These are phyloP conservation scores for Talaromyces sp. DNA, from an alignment of 2,329 filamentous ascomycete genomes.

Conservation along the genomic window DNA sequence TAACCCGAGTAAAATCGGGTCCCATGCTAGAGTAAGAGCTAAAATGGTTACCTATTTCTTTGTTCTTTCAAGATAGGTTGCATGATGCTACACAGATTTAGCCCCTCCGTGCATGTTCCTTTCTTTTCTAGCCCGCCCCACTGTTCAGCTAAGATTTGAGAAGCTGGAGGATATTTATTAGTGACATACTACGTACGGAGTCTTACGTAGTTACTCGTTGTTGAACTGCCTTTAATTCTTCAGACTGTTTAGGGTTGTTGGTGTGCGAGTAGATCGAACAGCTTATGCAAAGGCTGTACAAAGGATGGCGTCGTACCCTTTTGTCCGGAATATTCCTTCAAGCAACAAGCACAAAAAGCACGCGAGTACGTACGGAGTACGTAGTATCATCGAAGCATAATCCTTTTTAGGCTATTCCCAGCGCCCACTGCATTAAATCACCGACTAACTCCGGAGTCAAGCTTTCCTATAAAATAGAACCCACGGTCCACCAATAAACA, in stretches of 20 bases:
- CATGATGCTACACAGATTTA: neutral
- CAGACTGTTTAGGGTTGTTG: neutral
- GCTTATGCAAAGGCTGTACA: neutral
- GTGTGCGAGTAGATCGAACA: neutral
- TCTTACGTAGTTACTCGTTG: neutral
- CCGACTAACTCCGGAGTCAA: neutral
- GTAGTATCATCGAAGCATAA: neutral
- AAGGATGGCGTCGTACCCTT: neutral
- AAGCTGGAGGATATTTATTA: neutral
- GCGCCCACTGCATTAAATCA: neutral
- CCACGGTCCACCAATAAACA: neutral
- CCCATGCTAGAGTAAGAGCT: neutral
- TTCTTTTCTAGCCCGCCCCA: constrained; percentile 3
- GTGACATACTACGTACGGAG: too few relatives aligned
- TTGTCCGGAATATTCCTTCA: neutral
- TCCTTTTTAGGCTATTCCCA: neutral
- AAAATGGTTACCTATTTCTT: neutral
- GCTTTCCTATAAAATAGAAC: neutral
- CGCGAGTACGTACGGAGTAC: neutral
- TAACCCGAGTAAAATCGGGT: neutral
- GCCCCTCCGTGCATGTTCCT: neutral
- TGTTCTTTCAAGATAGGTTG: neutral
- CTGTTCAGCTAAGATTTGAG: neutral
- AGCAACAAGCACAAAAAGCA: neutral
- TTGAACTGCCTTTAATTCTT: neutral